These are phyloP conservation scores for Penicillium subrubescens DNA, from an alignment of 495 filamentous ascomycete genomes.

Conservation along the genomic window DNA sequence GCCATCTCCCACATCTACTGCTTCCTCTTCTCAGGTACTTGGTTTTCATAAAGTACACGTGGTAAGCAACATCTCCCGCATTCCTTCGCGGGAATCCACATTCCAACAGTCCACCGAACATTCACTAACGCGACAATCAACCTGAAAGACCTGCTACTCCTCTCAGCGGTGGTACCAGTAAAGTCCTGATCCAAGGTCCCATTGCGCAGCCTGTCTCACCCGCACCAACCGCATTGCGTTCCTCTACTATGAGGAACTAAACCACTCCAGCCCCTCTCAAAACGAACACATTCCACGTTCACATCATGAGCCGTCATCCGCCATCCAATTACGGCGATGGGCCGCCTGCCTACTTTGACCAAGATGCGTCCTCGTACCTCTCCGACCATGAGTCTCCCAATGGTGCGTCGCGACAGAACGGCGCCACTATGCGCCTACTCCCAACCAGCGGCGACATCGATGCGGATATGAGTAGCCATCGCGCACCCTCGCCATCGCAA, in stretches of 20 bases:
- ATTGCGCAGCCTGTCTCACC: slow-evolving; percentile 12
- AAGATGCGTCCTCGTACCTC: slow-evolving; percentile 35
- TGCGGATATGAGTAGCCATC: slow-evolving; percentile 25
- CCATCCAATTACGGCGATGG: slow-evolving; percentile 42
- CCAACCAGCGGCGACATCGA: slow-evolving; percentile 52
- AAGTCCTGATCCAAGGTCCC: background rate
- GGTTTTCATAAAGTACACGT: background rate
- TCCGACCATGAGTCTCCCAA: slow-evolving; percentile 35
- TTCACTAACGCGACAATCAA: slow-evolving; percentile 12
- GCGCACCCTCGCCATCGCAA: slow-evolving; percentile 18
- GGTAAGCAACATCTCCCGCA: slow-evolving; percentile 1
- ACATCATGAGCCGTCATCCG: slow-evolving; percentile 37
- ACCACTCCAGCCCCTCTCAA: background rate
- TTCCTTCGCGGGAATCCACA: slow-evolving; percentile 12
- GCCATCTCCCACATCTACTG: background rate
- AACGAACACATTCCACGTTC: slow-evolving; percentile 22
- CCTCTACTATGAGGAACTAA: slow-evolving; percentile 37
- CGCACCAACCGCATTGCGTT: background rate
- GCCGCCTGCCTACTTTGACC: slow-evolving; percentile 44
- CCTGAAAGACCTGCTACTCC: slow-evolving; percentile 11
- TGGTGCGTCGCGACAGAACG: slow-evolving; percentile 33
- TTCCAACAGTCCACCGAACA: slow-evolving; percentile 3
- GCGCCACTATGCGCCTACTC: slow-evolving; percentile 63
- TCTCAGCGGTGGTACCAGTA: slow-evolving; percentile 8
- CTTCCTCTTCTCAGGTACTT: background rate